These are phyloP conservation scores for Vigna unguiculata DNA, from an alignment of 306 rosid species.

Conservation along the genomic window DNA sequence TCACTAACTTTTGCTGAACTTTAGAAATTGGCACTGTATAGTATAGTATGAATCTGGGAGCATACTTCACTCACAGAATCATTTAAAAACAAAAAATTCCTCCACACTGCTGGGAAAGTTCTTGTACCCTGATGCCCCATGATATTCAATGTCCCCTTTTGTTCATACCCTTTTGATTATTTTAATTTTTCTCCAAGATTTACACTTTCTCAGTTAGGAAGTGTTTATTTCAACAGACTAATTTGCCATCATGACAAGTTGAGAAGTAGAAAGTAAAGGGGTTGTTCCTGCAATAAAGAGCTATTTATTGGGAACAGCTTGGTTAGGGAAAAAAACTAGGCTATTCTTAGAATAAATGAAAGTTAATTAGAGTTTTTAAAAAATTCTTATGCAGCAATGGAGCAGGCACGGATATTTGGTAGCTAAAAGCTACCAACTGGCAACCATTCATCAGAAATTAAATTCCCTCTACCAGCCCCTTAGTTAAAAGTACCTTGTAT, in stretches of 20 bases:
- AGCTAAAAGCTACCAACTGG: slow-evolving; percentile 38
- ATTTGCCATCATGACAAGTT: not conserved
- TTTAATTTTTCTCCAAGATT: not conserved
- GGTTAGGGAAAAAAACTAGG: not conserved
- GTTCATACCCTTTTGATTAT: not conserved
- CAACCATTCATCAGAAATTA: slow-evolving; percentile 46
- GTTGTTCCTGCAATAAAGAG: not conserved
- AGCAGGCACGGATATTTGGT: slow-evolving; percentile 21
- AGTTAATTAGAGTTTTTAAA: not conserved
- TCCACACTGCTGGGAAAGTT: slow-evolving; percentile 6
- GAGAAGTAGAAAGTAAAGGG: slow-evolving; percentile 3
- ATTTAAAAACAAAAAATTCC: not conserved
- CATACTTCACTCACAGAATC: not conserved
- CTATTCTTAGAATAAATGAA: not conserved
- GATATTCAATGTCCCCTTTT: slow-evolving; percentile 1
- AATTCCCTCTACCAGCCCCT: slow-evolving; percentile 26
- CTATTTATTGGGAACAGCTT: not conserved
- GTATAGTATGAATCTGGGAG: not conserved
- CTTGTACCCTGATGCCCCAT: not conserved
- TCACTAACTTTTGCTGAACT: slow-evolving; percentile 22
- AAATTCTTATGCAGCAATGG: not conserved
- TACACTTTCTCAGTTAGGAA: slow-evolving; percentile 15
- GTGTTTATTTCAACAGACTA: slow-evolving; percentile 13
- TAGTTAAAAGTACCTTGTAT: not conserved
- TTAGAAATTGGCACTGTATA: not conserved